A percentile compares a stretch with the other conserved stretches of the same genome.
These are phyloP conservation scores for Boletus tomentosulus DNA, from an alignment of 768 basidiomycete genomes.

Conservation along the genomic window DNA sequence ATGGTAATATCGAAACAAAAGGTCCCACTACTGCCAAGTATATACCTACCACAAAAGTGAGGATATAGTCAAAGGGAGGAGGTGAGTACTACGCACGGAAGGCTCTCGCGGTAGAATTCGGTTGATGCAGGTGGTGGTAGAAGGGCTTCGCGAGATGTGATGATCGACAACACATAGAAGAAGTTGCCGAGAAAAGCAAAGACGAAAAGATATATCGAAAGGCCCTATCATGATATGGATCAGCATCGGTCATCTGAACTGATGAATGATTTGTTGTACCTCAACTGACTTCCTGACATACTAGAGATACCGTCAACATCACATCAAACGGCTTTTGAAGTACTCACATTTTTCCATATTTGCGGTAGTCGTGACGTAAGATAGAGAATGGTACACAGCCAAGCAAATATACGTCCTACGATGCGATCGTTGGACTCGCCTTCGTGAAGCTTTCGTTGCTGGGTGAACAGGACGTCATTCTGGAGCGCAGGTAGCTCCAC, in stretches of 20 bases:
- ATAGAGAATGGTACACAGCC: conserved; percentile 91
- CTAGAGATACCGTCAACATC: conserved; percentile 35
- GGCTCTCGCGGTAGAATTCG: conserved; percentile 71
- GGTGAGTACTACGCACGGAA: conserved; percentile 59
- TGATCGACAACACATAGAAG: conserved; percentile 88
- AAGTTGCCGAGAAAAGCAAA: conserved; percentile 92
- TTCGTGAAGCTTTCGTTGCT: conserved; percentile 19
- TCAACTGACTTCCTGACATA: conserved; percentile 88
- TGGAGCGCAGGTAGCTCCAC: conserved; percentile 18
- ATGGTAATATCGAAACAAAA: conserved; percentile 92
- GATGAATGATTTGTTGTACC: conserved; percentile 33
- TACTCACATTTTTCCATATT: conserved; percentile 97
- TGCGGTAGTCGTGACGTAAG: conserved; percentile 92
- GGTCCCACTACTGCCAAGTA: conserved; percentile 90
- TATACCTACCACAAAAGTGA: conserved; percentile 48
- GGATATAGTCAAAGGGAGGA: background rate
- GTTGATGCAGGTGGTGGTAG: conserved; percentile 57
- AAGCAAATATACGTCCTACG: conserved; percentile 88
- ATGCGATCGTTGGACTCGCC: conserved; percentile 48
- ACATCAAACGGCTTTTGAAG: background rate
- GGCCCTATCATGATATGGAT: conserved; percentile 49
- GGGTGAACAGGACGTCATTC: conserved; percentile 1
- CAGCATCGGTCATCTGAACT: conserved; percentile 5
- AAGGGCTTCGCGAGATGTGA: conserved; percentile 65
- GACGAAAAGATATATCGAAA: conserved; percentile 90